Percentiles rank a stretch among this genome's conserved stretches.
Conservation (phyloP, 345 rosid species). For the Acer campestre region DNA sequence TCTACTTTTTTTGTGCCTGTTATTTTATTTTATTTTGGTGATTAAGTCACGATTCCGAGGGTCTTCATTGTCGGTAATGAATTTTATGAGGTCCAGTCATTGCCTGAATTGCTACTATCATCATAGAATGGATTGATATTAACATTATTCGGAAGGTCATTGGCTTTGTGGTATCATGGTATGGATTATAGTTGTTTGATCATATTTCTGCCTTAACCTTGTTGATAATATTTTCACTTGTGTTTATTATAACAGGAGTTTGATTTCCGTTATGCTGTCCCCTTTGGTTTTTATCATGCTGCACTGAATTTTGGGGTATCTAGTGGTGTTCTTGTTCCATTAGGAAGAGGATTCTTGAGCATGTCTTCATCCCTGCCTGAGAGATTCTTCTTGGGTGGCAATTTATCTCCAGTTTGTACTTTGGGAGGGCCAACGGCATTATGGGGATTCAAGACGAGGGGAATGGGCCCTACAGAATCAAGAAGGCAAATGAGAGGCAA, state of each 20-base stretch:
- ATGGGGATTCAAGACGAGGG: conserved; percentile 84
- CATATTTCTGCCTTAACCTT: conserved; percentile 6
- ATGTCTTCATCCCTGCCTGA: conserved; percentile 72
- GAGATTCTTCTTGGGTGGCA: conserved; percentile 93
- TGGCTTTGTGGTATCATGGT: not conserved
- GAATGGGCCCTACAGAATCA: conserved; percentile 81
- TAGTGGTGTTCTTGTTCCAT: conserved; percentile 71
- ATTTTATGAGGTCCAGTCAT: not conserved
- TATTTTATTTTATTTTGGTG: not conserved
- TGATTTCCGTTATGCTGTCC: conserved; percentile 84
- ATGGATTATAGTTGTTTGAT: not conserved
- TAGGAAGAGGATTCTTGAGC: conserved; percentile 67
- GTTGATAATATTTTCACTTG: not conserved
- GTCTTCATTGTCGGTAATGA: not conserved
- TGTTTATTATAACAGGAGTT: conserved; percentile 54
- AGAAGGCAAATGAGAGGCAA: conserved; percentile 48
- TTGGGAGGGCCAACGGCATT: conserved; percentile 83
- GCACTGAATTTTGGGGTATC: conserved; percentile 83
- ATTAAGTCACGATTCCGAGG: not conserved
- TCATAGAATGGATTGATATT: not conserved
- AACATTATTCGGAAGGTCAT: not conserved
- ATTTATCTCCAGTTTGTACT: conserved; percentile 72
- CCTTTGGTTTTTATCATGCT: conserved; percentile 72
- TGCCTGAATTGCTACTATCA: not conserved
- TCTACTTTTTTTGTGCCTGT: not conserved